A percentile compares a stretch with the other conserved stretches of the same genome.
phyloP scores from a whole-genome alignment of 176 grass and related monocot genomes.

The Cenchrus americanus region DNA sequence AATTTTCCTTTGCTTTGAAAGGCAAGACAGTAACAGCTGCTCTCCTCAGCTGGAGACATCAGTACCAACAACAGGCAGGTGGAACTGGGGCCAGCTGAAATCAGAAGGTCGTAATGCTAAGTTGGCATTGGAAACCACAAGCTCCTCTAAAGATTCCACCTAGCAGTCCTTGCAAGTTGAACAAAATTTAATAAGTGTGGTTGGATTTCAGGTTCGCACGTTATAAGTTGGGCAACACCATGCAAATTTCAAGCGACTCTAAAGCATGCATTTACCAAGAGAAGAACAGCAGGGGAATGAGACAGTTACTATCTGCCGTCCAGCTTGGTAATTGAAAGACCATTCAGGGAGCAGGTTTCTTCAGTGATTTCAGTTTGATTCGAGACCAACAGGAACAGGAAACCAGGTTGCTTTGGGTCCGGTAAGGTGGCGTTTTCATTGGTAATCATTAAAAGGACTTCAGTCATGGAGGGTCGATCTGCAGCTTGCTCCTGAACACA shows the following conservation, averaged over 20 bases:
- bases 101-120: not conserved
- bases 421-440: slow-evolving; percentile 30
- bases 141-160: not conserved
- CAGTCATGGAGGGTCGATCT: slow-evolving; percentile 44
- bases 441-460: slow-evolving; percentile 51
- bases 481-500: slow-evolving; percentile 55
- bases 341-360: slow-evolving; percentile 45
- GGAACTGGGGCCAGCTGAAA: not conserved
- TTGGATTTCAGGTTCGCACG: not conserved
- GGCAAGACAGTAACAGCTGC: not conserved
- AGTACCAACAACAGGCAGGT: not conserved
- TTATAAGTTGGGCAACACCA: not conserved
- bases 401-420: slow-evolving; percentile 56
- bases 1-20: not conserved
- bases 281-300: not conserved
- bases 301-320: slow-evolving; percentile 40
- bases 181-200: not conserved
- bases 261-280: not conserved
- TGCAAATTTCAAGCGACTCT: not conserved
- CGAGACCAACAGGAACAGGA: slow-evolving; percentile 42
- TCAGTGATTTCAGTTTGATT: not conserved
- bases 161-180: not conserved
- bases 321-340: slow-evolving; percentile 38
- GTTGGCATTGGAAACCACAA: not conserved
- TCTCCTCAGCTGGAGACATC: not conserved